Conservation (phyloP, 2,329 filamentous ascomycete genomes). For the Fusarium chuoi region DNA sequence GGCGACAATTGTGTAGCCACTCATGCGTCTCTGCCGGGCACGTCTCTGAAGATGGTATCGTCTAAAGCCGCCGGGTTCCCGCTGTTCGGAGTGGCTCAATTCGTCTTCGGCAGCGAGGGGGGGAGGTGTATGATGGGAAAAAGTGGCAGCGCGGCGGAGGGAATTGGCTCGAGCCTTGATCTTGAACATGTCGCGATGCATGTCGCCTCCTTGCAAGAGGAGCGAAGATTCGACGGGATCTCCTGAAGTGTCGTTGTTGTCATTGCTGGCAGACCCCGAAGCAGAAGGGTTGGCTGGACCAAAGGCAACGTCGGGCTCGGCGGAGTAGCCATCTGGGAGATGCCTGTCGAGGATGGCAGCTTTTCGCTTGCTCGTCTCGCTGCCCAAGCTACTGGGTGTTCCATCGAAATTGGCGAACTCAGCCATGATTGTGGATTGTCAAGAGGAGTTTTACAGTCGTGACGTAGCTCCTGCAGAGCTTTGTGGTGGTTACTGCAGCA, state of each 20-base stretch:
- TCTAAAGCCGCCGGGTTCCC: constrained; percentile 60
- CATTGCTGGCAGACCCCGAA: constrained; percentile 18
- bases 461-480: constrained; percentile 21
- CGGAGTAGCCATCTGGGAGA: constrained; percentile 54
- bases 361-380: constrained; percentile 45
- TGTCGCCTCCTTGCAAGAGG: constrained; percentile 78
- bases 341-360: constrained; percentile 52
- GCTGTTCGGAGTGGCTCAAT: constrained; percentile 52
- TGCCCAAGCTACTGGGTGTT: constrained; percentile 42
- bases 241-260: constrained; percentile 38
- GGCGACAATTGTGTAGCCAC: constrained; percentile 64
- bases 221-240: constrained; percentile 71
- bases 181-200: constrained; percentile 81
- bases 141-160: constrained; percentile 71
- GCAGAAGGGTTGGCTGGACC: constrained; percentile 23
- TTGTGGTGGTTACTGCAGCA: background rate
- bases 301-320: constrained; percentile 51
- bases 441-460: constrained; percentile 11
- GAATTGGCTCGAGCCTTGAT: constrained; percentile 68
- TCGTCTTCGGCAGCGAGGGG: constrained; percentile 45
- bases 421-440: constrained; percentile 40
- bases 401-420: constrained; percentile 42
- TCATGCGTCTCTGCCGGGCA: constrained; percentile 53
- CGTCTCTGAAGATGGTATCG: constrained; percentile 53
- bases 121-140: constrained; percentile 63